Evolutionary conservation across 2,329 filamentous ascomycete species (phyloP).

Genomic region (Aspergillus fumigatus): DNA sequence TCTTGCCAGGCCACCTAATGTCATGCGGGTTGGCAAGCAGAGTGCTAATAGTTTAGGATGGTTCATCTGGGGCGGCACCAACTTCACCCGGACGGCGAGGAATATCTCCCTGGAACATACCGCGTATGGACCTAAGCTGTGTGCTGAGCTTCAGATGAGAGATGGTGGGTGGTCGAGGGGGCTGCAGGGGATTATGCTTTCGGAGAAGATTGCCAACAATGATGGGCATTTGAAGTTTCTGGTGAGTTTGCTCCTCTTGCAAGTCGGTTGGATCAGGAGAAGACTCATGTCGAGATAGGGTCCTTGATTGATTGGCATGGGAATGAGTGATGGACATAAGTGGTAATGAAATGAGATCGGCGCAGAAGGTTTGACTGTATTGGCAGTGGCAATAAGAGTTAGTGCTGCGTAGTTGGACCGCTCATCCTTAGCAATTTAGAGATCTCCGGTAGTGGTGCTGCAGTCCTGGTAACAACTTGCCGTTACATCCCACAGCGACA

Average conservation of each 20-base stretch:
- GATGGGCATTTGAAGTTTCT: constrained; percentile 14
- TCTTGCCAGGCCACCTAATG: too few relatives aligned
- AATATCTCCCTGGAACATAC: constrained; percentile 13
- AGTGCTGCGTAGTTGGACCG: too few relatives aligned
- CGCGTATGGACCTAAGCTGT: constrained; percentile 13
- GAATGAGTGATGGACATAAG: too few relatives aligned
- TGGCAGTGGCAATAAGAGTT: too few relatives aligned
- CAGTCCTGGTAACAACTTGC: too few relatives aligned
- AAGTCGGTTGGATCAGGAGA: background rate
- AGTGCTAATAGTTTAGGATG: constrained; percentile 7
- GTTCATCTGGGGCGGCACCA: constrained; percentile 18
- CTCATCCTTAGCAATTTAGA: too few relatives aligned
- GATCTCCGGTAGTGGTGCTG: too few relatives aligned
- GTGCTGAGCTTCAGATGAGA: constrained; percentile 10
- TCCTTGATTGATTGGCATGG: background rate
- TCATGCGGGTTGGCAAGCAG: too few relatives aligned
- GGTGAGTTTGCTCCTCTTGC: constrained; percentile 4
- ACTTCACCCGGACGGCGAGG: constrained; percentile 13
- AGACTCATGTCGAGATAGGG: background rate
- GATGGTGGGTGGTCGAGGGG: constrained; percentile 12
- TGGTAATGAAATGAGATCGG: too few relatives aligned
- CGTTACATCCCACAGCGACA: too few relatives aligned
- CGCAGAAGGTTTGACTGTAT: too few relatives aligned
- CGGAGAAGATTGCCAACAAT: constrained; percentile 15
- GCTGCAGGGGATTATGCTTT: constrained; percentile 13